Percentiles rank a stretch among this genome's conserved stretches.
phyloP scores from a whole-genome alignment of 2,329 filamentous ascomycete species.

The Lecanoromycetidae sp. region DNA sequence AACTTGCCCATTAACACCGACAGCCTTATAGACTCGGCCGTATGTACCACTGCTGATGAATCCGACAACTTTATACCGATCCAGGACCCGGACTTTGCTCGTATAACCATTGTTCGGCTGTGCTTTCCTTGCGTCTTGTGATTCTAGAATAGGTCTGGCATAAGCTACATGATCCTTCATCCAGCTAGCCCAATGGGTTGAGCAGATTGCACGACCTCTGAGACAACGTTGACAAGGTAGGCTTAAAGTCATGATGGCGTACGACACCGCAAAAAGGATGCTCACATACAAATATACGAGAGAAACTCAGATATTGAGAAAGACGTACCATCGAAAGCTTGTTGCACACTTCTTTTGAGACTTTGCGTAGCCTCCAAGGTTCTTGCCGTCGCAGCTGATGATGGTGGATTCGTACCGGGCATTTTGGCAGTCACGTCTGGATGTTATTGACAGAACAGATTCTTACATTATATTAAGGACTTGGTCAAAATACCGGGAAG shows the following conservation, averaged over 20 bases:
- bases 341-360: slow-evolving; percentile 32
- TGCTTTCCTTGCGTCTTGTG: slow-evolving; percentile 24
- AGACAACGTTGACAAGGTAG: background rate
- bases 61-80: slow-evolving; percentile 90
- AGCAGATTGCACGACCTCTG: background rate
- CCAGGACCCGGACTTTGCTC: slow-evolving; percentile 73
- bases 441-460: background rate
- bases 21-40: slow-evolving; percentile 92
- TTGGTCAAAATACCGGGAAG: too few relatives aligned
- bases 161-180: background rate
- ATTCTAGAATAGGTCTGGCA: background rate
- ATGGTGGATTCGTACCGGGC: slow-evolving; percentile 6
- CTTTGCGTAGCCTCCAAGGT: slow-evolving; percentile 8
- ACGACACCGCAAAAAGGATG: background rate
- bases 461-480: background rate
- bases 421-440: background rate
- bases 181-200: too few relatives aligned
- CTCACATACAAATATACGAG: background rate
- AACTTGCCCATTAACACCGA: slow-evolving; percentile 57
- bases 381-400: slow-evolving; percentile 13
- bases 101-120: slow-evolving; percentile 39
- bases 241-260: background rate
- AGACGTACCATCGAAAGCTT: slow-evolving; percentile 34
- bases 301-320: background rate
- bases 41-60: slow-evolving; percentile 98